These are phyloP conservation scores for Hibiscus syriacus DNA, from an alignment of 345 rosid species.

Conservation along the genomic window DNA sequence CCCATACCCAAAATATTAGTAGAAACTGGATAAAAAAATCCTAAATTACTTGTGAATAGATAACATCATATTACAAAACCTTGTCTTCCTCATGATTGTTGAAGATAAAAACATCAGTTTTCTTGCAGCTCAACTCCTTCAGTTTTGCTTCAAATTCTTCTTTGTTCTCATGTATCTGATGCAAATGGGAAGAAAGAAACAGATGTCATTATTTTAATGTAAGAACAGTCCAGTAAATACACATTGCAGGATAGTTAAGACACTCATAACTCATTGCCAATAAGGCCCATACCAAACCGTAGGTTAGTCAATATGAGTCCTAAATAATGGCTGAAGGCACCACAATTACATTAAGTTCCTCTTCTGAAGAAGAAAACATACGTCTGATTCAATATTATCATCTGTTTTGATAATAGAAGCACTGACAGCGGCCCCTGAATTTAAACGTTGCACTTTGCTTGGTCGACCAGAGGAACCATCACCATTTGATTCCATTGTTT, in stretches of 20 bases:
- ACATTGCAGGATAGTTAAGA: not conserved
- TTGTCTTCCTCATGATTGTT: conserved; percentile 59
- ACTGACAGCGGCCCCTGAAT: conserved; percentile 54
- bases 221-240: not conserved
- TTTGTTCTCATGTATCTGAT: conserved; percentile 39
- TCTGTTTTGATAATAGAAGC: conserved; percentile 82
- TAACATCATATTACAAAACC: conserved; percentile 30
- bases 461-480: conserved; percentile 27
- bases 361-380: conserved; percentile 49
- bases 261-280: conserved; percentile 42
- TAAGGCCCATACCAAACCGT: conserved; percentile 38
- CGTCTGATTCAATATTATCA: conserved; percentile 62
- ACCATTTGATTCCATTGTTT: conserved; percentile 20
- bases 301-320: conserved; percentile 19
- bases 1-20: not conserved
- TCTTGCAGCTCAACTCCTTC: conserved; percentile 58
- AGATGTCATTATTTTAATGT: not conserved
- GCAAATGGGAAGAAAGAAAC: not conserved
- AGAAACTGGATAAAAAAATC: not conserved
- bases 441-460: conserved; percentile 38
- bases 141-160: conserved; percentile 49
- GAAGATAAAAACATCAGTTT: conserved; percentile 63
- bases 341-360: conserved; percentile 46
- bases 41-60: not conserved
- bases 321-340: conserved; percentile 34